phyloP scores from a whole-genome alignment of 768 basidiomycete genomes.

The Leucocoprinus leucothites region DNA sequence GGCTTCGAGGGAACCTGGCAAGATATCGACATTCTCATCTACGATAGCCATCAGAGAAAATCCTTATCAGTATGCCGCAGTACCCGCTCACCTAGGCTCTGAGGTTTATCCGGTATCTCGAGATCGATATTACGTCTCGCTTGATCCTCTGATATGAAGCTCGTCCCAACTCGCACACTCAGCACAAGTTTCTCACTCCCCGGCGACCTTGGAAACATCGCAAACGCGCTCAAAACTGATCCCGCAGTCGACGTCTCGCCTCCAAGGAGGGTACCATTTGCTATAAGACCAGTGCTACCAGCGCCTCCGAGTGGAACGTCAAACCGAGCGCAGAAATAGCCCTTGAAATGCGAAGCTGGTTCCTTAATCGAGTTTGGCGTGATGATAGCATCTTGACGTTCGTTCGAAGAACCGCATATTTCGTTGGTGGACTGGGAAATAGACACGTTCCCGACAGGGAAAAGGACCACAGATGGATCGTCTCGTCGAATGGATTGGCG shows the following conservation, averaged over 20 bases:
- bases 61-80: background rate
- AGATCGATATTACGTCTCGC: slow-evolving; percentile 48
- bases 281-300: background rate
- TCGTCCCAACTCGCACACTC: slow-evolving; percentile 64
- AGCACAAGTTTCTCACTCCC: slow-evolving; percentile 24
- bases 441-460: slow-evolving; percentile 47
- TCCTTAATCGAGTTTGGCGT: slow-evolving; percentile 44
- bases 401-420: slow-evolving; percentile 6
- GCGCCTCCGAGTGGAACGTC: slow-evolving; percentile 19
- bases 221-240: slow-evolving; percentile 47
- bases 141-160: slow-evolving; percentile 70
- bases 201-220: slow-evolving; percentile 32
- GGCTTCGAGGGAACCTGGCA: slow-evolving; percentile 37
- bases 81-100: background rate
- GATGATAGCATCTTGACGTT: slow-evolving; percentile 38
- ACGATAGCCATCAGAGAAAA: background rate
- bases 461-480: slow-evolving; percentile 41
- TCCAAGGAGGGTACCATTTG: slow-evolving; percentile 17
- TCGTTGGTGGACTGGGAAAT: slow-evolving; percentile 28
- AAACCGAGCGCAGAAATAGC: slow-evolving; percentile 62
- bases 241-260: slow-evolving; percentile 29
- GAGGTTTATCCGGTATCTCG: slow-evolving; percentile 23
- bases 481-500: slow-evolving; percentile 60
- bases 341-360: slow-evolving; percentile 39
- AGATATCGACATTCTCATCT: background rate